Evolutionary conservation across 2,329 filamentous ascomycete genomes (phyloP).

Genomic region (Colletotrichum eremochloae): DNA sequence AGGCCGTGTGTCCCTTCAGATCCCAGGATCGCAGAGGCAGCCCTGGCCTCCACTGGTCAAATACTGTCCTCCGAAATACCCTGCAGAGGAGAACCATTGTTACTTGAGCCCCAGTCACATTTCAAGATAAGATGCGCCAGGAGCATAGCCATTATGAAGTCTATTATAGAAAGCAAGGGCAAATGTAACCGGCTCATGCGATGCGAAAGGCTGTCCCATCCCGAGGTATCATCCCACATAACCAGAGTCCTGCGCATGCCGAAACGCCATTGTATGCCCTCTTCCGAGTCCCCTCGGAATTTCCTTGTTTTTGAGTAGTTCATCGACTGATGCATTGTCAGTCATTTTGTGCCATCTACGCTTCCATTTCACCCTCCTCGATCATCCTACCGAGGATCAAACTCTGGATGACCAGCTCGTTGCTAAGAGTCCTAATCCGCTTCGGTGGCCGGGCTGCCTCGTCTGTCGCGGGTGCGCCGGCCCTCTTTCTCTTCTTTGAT

Average conservation of each 20-base stretch:
- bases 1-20: no score
- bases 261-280: background rate
- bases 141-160: background rate
- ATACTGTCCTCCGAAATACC: no score
- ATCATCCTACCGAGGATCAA: slow-evolving; percentile 87
- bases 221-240: slow-evolving; percentile 13
- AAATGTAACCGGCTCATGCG: background rate
- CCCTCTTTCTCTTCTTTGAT: slow-evolving; percentile 59
- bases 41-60: no score
- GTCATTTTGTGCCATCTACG: background rate
- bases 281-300: background rate
- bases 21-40: no score
- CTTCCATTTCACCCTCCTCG: slow-evolving; percentile 66
- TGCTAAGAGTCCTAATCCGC: slow-evolving; percentile 77
- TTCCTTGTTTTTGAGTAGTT: background rate
- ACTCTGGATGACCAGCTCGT: slow-evolving; percentile 93
- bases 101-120: background rate
- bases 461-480: slow-evolving; percentile 40
- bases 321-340: background rate
- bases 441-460: slow-evolving; percentile 56
- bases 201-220: background rate
- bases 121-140: background rate
- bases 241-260: background rate
- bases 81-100: no score
- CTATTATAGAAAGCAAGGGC: background rate